phyloP scores from a whole-genome alignment of 2,329 filamentous ascomycete genomes.

The Trichoderma gracile region DNA sequence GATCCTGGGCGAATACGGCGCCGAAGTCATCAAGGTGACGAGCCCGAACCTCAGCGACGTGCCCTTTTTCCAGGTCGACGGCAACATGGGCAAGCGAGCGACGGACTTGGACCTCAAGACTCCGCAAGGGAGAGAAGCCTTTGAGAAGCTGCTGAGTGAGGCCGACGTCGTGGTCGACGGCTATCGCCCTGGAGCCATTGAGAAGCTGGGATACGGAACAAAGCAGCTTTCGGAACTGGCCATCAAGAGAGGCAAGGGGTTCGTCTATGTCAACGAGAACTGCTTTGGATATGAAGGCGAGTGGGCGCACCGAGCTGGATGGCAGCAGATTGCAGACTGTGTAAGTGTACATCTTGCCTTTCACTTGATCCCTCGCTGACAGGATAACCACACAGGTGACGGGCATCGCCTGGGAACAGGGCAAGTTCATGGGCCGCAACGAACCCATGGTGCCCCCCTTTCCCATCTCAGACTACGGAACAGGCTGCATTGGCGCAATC shows the following conservation, averaged over 20 bases:
- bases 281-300: conserved; percentile 65
- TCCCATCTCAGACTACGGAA: conserved; percentile 67
- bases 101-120: conserved; percentile 64
- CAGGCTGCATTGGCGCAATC: conserved; percentile 70
- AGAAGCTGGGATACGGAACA: conserved; percentile 63
- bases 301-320: conserved; percentile 65
- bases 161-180: conserved; percentile 68
- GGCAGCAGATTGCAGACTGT: conserved; percentile 71
- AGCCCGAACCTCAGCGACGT: conserved; percentile 68
- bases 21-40: conserved; percentile 71
- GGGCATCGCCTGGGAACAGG: conserved; percentile 62
- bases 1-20: conserved; percentile 73
- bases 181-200: conserved; percentile 66
- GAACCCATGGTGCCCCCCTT: conserved; percentile 68
- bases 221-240: conserved; percentile 55
- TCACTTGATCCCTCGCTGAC: neutral
- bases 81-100: conserved; percentile 70
- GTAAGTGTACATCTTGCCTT: conserved; percentile 36
- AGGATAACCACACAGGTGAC: conserved; percentile 44
- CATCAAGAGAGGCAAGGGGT: conserved; percentile 57
- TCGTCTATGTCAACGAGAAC: conserved; percentile 70
- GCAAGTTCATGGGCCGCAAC: conserved; percentile 59
- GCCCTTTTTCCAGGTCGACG: conserved; percentile 71
- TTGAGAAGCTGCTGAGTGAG: conserved; percentile 60
- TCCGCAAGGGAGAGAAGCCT: conserved; percentile 51